Evolutionary conservation across 345 rosid species (phyloP).

Genomic region (Streptanthus diversifolius): DNA sequence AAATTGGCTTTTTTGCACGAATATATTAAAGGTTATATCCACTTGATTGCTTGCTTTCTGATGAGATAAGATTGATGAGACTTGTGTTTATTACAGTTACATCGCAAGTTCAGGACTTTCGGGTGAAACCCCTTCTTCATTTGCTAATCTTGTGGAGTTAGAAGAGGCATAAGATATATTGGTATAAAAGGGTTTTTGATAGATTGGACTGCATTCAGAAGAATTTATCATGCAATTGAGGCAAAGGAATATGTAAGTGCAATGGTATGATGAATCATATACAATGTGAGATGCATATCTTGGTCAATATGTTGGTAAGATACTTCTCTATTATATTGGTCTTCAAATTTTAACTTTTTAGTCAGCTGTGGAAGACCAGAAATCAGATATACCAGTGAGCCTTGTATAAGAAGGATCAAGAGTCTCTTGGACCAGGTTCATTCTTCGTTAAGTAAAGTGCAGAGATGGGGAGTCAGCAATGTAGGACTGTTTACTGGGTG

Average conservation of each 20-base stretch:
- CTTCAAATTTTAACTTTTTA: constrained; percentile 48
- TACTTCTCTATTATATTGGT: neutral
- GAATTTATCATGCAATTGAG: too few species aligned
- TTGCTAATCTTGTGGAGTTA: constrained; percentile 39
- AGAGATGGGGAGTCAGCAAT: constrained; percentile 51
- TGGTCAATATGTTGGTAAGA: too few species aligned
- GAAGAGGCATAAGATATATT: constrained; percentile 36
- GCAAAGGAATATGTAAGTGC: too few species aligned
- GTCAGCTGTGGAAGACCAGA: constrained; percentile 62
- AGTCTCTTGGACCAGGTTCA: constrained; percentile 51
- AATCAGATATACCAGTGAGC: constrained; percentile 23
- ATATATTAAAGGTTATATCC: neutral
- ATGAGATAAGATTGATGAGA: neutral
- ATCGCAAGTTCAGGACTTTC: constrained; percentile 49
- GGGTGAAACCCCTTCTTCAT: constrained; percentile 50
- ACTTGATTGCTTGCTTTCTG: neutral
- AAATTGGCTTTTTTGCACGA: neutral
- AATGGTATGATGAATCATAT: too few species aligned
- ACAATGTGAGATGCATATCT: too few species aligned
- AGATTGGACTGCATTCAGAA: too few species aligned
- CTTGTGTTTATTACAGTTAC: constrained; percentile 35
- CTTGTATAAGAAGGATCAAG: constrained; percentile 42
- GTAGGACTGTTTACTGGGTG: constrained; percentile 41
- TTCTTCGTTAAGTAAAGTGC: constrained; percentile 40
- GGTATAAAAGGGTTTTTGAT: too few species aligned